phyloP scores from a whole-genome alignment of 2,329 filamentous ascomycete species.

The Fusarium pseudonygamai region DNA sequence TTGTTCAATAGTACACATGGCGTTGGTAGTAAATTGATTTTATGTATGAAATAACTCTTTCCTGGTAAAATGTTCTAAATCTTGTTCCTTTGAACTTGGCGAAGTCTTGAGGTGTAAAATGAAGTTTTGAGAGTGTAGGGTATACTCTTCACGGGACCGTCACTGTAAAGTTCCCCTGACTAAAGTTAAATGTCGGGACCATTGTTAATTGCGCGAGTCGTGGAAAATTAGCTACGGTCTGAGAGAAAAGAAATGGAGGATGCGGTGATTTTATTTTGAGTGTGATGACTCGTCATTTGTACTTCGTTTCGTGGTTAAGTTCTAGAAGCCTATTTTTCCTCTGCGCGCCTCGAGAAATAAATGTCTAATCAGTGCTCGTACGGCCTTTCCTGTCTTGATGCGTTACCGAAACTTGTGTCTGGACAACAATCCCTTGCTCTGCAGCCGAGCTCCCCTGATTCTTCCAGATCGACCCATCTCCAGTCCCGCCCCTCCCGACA shows the following conservation, averaged over 20 bases:
- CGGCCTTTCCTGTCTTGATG: background rate
- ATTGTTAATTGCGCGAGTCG: rapidly evolving
- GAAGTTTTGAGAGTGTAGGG: background rate
- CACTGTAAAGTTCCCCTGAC: too few relatives aligned
- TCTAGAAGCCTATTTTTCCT: background rate
- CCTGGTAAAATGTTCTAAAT: too few relatives aligned
- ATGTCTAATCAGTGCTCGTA: background rate
- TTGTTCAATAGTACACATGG: rapidly evolving
- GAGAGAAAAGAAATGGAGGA: too few relatives aligned
- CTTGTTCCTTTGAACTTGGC: background rate
- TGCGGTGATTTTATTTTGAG: rapidly evolving
- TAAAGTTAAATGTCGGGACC: background rate
- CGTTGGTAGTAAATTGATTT: background rate
- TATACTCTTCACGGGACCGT: background rate
- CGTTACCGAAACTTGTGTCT: background rate
- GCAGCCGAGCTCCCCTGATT: background rate
- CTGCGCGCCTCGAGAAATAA: rapidly evolving
- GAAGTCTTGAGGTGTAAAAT: background rate
- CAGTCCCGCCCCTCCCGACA: background rate
- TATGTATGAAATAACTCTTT: too few relatives aligned
- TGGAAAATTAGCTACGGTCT: rapidly evolving
- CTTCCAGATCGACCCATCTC: background rate
- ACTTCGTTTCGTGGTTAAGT: too few relatives aligned
- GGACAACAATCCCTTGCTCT: slow-evolving; percentile 1
- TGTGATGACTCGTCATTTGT: rapidly evolving